Percentiles rank a stretch among this genome's conserved stretches.
Conservation (phyloP, 129 eudicot species). For the Rutidosis leptorrhynchoides region DNA sequence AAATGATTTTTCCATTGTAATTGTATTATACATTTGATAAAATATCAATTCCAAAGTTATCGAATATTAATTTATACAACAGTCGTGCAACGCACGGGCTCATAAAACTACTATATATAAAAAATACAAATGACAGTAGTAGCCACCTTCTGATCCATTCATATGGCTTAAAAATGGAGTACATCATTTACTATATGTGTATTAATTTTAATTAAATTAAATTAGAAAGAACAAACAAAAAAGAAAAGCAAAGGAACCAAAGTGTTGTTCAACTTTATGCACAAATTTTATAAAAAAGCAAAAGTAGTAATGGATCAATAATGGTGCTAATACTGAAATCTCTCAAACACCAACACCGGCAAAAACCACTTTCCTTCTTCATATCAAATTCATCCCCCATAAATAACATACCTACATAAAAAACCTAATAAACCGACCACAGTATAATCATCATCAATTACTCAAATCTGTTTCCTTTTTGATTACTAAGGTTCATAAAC, state of each 20-base stretch:
- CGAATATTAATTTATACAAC: too few species aligned
- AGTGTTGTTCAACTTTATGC: constrained; percentile 28
- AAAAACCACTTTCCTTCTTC: constrained; percentile 34
- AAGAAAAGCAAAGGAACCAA: constrained; percentile 27
- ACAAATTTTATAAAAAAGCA: constrained; percentile 26
- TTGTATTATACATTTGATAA: too few species aligned
- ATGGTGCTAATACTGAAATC: constrained; percentile 32
- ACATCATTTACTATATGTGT: too few species aligned
- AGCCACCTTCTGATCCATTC: too few species aligned
- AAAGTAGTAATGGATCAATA: constrained; percentile 28
- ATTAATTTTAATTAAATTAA: too few species aligned
- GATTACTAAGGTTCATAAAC: neutral
- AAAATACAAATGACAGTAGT: too few species aligned
- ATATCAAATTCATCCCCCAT: constrained; percentile 25
- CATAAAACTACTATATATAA: too few species aligned
- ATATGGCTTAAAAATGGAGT: too few species aligned
- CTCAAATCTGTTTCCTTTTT: neutral
- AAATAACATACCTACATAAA: neutral
- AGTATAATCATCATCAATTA: neutral
- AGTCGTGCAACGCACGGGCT: too few species aligned
- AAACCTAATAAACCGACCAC: neutral
- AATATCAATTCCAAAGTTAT: too few species aligned
- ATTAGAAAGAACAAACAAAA: neutral
- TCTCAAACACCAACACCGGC: constrained; percentile 14
- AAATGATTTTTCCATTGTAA: too few species aligned